Evolutionary conservation across 495 filamentous ascomycete species (phyloP), one percentile per base, ranked within the genome.

Genomic region (Podospora pseudocomata): DNA sequence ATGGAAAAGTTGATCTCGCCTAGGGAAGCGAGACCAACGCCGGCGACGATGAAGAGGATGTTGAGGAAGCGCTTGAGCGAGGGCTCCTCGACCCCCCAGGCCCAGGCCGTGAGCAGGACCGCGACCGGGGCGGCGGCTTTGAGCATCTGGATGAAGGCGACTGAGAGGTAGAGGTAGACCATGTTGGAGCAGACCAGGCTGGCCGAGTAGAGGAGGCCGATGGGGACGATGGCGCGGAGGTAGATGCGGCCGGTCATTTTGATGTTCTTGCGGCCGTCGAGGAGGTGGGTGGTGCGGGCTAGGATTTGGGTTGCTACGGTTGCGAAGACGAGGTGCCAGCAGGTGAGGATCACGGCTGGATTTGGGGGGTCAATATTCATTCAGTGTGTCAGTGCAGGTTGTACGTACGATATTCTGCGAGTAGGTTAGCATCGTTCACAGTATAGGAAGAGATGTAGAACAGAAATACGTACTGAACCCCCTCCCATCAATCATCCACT

Each of bases 121-220:
- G 86, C 85, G 18, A 90, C 89, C 28, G 91, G 89, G 11, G 86
- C 89, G 23, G 85, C 84, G 65, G 90, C 88, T 85, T 93, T 93
- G 68, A 92, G 83, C 89, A 93, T 92, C 79, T 93, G 91, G 72
- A 92, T 92, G 77, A 93, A 93, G 28, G 89, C 83, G 4, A 93
- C 90, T 70, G 85, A 89, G 18, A 92, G 82, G 76, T 92, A 92
- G 26, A 93, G 80, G 76, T 92, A 93, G 16, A 88, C 86, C 67
- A 89, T 77, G 78, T 92, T 92, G 67, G 87, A 87, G 79, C 86
- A 91, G 65, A 92, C 90, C 69, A 93, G 80, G 66, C 86, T 89
- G 68, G 87, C 84, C 71, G 85, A 88, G 82, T 91, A 92, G 66
- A 92, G 85, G 39, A 91, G 72, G 44, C 89, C 91, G 71, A 93